phyloP scores from a whole-genome alignment of 768 basidiomycete genomes.

The Postia placenta region DNA sequence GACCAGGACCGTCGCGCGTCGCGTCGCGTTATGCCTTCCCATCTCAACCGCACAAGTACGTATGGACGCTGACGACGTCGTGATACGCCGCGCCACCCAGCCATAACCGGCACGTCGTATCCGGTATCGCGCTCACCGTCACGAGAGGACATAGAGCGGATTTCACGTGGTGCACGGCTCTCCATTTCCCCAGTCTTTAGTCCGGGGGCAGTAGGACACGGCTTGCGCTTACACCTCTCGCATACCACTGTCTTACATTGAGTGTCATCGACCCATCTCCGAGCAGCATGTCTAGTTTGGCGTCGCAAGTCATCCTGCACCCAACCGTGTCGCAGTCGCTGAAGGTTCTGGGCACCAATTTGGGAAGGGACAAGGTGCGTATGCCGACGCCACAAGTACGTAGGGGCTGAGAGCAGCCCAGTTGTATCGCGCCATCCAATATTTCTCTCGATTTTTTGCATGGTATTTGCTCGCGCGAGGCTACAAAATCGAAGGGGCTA shows the following conservation, averaged over 20 bases:
- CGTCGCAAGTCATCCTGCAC: slow-evolving; percentile 80
- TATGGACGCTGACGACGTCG: too few species aligned
- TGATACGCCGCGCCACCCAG: too few species aligned
- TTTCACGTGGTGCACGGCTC: slow-evolving; percentile 21
- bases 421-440: slow-evolving; percentile 89
- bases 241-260: too few species aligned
- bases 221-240: background rate
- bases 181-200: slow-evolving; percentile 10
- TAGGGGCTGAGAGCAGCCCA: slow-evolving; percentile 23
- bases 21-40: too few species aligned
- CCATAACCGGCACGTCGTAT: background rate
- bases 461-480: slow-evolving; percentile 75
- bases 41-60: too few species aligned
- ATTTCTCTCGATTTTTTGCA: slow-evolving; percentile 82
- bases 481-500: slow-evolving; percentile 59
- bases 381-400: background rate
- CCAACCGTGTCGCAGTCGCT: slow-evolving; percentile 71
- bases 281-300: slow-evolving; percentile 34
- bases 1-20: too few species aligned
- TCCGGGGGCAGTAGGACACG: slow-evolving; percentile 5
- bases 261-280: background rate
- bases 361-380: slow-evolving; percentile 85
- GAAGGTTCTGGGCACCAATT: slow-evolving; percentile 72
- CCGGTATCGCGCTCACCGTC: background rate
- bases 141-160: slow-evolving; percentile 15